A percentile compares a stretch with the other conserved stretches of the same genome.
Evolutionary conservation across 176 grass and related monocot species (phyloP).

Genomic region (Carex littledalei): DNA sequence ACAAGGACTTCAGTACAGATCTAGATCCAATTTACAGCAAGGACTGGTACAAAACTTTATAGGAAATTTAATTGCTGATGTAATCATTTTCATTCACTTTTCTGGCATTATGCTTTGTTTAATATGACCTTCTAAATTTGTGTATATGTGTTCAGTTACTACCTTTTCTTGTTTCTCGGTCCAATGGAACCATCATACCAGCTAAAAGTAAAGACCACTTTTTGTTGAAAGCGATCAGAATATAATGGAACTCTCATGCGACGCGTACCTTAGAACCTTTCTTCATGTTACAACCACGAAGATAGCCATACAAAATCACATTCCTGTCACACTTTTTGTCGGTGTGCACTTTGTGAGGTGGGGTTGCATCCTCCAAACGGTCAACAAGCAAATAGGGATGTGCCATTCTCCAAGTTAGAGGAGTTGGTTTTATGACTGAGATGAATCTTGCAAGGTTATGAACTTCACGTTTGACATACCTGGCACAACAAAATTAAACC

Average conservation of each 20-base stretch:
- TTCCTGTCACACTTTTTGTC: slow-evolving; percentile 92
- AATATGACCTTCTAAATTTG: background rate
- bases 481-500: slow-evolving; percentile 21
- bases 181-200: background rate
- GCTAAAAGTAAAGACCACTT: background rate
- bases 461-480: slow-evolving; percentile 87
- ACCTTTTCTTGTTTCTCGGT: background rate
- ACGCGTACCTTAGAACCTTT: slow-evolving; percentile 65
- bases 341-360: slow-evolving; percentile 52
- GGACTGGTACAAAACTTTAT: background rate
- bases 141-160: background rate
- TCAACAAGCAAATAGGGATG: slow-evolving; percentile 94
- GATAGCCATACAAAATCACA: slow-evolving; percentile 91
- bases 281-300: slow-evolving; percentile 99
- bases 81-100: background rate
- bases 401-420: slow-evolving; percentile 73
- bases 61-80: background rate
- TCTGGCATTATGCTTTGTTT: background rate
- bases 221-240: background rate
- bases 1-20: background rate
- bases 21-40: background rate
- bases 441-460: slow-evolving; percentile 99
- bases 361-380: slow-evolving; percentile 94
- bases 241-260: slow-evolving; percentile 21
- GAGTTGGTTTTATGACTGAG: slow-evolving; percentile 67